Percentiles rank a stretch among this genome's conserved stretches.
Evolutionary conservation across 768 basidiomycete species (phyloP).

Genomic region (Rhodotorula graminis): DNA sequence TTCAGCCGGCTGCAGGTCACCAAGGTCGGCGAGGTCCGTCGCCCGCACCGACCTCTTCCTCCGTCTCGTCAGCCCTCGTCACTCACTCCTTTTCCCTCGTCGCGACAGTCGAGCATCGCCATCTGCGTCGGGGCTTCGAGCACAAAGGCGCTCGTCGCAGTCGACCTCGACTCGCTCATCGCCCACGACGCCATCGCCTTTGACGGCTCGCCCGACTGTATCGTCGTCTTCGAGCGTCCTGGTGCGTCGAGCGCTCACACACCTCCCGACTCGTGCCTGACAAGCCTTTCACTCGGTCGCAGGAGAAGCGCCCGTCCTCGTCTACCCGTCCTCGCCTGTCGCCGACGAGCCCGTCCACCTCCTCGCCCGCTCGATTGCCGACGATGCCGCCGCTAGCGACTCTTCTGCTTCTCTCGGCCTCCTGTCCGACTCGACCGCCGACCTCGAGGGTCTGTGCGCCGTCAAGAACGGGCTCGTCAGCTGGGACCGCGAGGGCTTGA

Average conservation of each 20-base stretch:
- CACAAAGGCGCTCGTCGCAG: neutral
- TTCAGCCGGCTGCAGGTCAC: constrained; percentile 4
- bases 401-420: neutral
- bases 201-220: neutral
- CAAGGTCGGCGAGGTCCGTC: neutral
- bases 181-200: neutral
- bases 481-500: neutral
- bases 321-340: neutral
- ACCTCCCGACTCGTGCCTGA: neutral
- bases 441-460: neutral
- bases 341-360: neutral
- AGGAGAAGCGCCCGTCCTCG: neutral
- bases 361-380: neutral
- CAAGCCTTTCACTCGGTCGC: no score
- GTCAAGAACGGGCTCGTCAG: constrained; percentile 3
- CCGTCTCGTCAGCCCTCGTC: no score
- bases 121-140: neutral
- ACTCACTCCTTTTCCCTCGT: neutral
- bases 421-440: neutral
- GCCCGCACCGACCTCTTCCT: no score
- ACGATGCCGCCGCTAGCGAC: neutral
- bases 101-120: neutral
- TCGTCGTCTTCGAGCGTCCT: neutral
- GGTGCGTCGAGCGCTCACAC: neutral
- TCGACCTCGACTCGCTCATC: constrained; percentile 19